These are phyloP conservation scores for Chaetomiaceae sp. DNA, from an alignment of 2,329 filamentous ascomycete species.

Conservation along the genomic window DNA sequence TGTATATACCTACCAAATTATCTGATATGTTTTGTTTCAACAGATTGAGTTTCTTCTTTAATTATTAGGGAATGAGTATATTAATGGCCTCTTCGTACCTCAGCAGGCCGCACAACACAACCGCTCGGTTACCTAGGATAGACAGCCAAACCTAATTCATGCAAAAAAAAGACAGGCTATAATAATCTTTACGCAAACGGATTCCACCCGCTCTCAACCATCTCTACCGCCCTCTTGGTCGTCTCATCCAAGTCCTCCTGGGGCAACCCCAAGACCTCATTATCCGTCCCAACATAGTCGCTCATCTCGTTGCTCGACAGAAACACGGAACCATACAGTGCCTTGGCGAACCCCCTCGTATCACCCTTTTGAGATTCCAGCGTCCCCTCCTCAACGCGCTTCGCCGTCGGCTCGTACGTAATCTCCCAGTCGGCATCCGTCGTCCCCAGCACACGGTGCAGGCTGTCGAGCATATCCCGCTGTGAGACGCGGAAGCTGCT, in stretches of 20 bases:
- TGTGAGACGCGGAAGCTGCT: constrained; percentile 57
- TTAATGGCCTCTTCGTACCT: too few species aligned
- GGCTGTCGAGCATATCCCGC: constrained; percentile 59
- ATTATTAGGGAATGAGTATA: too few species aligned
- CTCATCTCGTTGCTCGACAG: constrained; percentile 38
- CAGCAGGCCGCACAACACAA: too few species aligned
- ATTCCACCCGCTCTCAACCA: constrained; percentile 29
- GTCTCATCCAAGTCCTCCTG: constrained; percentile 55
- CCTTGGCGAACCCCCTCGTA: constrained; percentile 22
- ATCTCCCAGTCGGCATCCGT: constrained; percentile 59
- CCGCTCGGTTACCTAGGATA: too few species aligned
- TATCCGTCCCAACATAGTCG: constrained; percentile 41
- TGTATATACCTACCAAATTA: too few species aligned
- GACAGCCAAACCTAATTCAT: too few species aligned
- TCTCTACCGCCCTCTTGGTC: constrained; percentile 46
- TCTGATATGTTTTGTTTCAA: too few species aligned
- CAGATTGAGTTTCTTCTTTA: too few species aligned
- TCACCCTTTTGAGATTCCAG: constrained; percentile 42
- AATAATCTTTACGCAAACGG: background rate
- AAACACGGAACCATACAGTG: constrained; percentile 56
- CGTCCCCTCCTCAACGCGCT: constrained; percentile 47
- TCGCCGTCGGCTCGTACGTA: constrained; percentile 39
- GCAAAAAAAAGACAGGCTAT: too few species aligned
- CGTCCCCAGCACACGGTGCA: constrained; percentile 54
- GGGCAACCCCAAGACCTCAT: constrained; percentile 53